Conservation (phyloP, 495 filamentous ascomycete species). For the Parachaetomium inaequale region DNA sequence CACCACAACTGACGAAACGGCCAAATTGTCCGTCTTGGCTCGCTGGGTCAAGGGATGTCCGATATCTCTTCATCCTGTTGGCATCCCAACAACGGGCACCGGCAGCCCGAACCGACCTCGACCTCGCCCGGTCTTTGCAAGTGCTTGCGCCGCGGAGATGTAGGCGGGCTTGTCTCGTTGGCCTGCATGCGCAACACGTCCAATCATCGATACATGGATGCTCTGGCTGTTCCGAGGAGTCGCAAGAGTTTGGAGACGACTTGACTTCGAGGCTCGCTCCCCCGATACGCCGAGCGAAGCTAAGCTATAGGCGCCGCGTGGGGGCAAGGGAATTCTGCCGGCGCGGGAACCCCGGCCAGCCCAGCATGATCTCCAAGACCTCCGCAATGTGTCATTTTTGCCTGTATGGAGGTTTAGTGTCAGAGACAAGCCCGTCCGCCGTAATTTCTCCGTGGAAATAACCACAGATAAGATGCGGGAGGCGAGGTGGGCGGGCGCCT, state of each 20-base stretch:
- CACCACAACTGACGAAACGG: background rate
- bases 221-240: background rate
- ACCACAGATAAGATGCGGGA: background rate
- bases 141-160: slow-evolving; percentile 13
- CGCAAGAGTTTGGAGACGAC: background rate
- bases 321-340: slow-evolving; percentile 21
- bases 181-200: background rate
- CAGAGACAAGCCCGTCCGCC: background rate
- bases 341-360: slow-evolving; percentile 3
- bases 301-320: slow-evolving; percentile 2
- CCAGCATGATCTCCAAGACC: slow-evolving; percentile 8
- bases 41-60: background rate
- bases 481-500: background rate
- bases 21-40: slow-evolving; percentile 27
- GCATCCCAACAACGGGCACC: background rate
- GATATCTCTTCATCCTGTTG: background rate
- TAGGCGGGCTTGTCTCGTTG: background rate
- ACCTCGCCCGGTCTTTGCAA: background rate
- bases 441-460: slow-evolving; percentile 18
- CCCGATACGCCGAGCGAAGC: background rate
- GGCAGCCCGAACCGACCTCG: background rate
- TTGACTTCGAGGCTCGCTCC: background rate
- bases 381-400: slow-evolving; percentile 21
- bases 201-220: background rate
- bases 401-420: slow-evolving; percentile 16